A percentile compares a stretch with the other conserved stretches of the same genome.
Conservation (phyloP, 495 filamentous ascomycete species). For the Hyaloscypha hepaticicola region DNA sequence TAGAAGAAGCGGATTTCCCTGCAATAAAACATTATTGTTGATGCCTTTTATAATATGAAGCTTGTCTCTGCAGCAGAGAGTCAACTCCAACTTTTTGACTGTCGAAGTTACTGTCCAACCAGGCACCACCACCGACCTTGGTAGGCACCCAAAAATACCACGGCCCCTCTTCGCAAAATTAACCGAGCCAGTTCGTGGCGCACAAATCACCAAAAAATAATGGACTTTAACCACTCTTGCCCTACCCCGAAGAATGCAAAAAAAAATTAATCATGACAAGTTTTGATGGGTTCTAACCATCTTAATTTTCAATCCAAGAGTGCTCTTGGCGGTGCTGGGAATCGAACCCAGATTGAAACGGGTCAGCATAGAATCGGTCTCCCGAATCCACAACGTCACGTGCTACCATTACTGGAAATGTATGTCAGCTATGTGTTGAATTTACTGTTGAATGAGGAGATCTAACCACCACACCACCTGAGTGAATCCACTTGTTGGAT, state of each 20-base stretch:
- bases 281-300: slow-evolving; percentile 24
- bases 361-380: slow-evolving; percentile 21
- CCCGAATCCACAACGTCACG: slow-evolving; percentile 31
- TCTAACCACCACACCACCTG: slow-evolving; percentile 31
- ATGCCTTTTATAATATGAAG: too few species aligned
- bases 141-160: too few species aligned
- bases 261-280: slow-evolving; percentile 18
- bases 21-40: background rate
- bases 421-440: background rate
- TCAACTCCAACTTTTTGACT: too few species aligned
- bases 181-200: too few species aligned
- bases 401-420: slow-evolving; percentile 30
- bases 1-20: background rate
- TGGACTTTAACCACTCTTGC: background rate
- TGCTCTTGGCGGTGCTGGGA: slow-evolving; percentile 40
- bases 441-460: background rate
- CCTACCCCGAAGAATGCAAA: slow-evolving; percentile 1
- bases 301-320: slow-evolving; percentile 25
- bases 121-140: too few species aligned
- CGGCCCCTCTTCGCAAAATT: too few species aligned
- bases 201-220: too few species aligned
- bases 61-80: too few species aligned
- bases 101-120: too few species aligned
- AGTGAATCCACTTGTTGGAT: slow-evolving; percentile 4
- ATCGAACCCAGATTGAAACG: slow-evolving; percentile 46